Conservation (phyloP, 441 rosid genomes). For the Syzygium malaccense region DNA sequence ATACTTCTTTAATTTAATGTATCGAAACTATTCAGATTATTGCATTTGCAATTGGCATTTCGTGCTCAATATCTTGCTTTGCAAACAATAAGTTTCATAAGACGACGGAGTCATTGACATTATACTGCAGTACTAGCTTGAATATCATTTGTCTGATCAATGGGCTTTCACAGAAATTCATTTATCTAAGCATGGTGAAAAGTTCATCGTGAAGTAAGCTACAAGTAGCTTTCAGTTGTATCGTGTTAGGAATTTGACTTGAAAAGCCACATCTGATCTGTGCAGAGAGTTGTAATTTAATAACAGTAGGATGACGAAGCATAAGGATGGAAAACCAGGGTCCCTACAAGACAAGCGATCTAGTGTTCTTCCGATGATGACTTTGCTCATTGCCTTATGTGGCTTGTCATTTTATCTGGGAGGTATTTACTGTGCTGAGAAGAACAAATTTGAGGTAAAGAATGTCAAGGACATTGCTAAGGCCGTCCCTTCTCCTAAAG, state of each 20-base stretch:
- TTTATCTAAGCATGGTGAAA: neutral
- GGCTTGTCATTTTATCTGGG: constrained; percentile 15
- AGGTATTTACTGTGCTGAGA: constrained; percentile 3
- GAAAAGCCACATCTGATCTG: neutral
- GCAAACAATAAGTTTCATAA: neutral
- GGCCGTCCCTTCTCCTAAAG: neutral
- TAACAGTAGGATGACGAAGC: neutral
- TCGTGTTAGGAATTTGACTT: neutral
- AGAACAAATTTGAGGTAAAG: neutral
- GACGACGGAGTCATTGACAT: neutral
- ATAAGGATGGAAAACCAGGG: constrained; percentile 14
- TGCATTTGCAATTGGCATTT: neutral
- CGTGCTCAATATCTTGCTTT: neutral
- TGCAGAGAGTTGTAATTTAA: neutral
- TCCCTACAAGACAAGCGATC: neutral
- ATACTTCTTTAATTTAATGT: neutral
- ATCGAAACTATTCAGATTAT: neutral
- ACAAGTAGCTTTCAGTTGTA: neutral
- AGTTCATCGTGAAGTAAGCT: neutral
- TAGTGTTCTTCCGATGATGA: neutral
- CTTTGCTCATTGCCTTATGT: constrained; percentile 1
- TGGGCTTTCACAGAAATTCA: neutral
- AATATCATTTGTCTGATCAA: neutral
- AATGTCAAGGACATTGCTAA: neutral
- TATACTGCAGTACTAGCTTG: neutral